A percentile compares a stretch with the other conserved stretches of the same genome.
Evolutionary conservation across 176 grass and related monocot species (phyloP).

Genomic region (Triticum urartu): DNA sequence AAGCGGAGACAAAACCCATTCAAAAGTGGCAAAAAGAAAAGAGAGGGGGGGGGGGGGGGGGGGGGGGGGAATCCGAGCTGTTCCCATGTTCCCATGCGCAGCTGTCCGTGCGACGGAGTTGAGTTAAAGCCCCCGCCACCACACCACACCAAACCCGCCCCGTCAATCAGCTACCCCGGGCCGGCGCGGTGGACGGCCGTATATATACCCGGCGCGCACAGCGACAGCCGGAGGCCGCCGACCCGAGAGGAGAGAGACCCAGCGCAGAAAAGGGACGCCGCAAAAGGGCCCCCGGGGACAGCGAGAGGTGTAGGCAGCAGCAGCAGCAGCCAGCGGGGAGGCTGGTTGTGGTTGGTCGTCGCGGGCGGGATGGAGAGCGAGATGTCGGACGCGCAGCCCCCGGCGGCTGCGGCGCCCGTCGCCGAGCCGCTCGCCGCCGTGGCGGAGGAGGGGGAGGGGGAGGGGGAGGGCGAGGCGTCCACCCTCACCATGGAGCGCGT

Average conservation of each 20-base stretch:
- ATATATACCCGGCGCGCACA: slow-evolving; percentile 37
- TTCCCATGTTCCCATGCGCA: background rate
- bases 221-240: slow-evolving; percentile 40
- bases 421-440: slow-evolving; percentile 50
- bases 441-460: slow-evolving; percentile 53
- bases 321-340: background rate
- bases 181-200: background rate
- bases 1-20: slow-evolving; percentile 29
- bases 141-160: background rate
- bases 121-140: background rate
- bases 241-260: background rate
- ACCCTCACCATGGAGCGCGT: slow-evolving; percentile 97
- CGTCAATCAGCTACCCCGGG: background rate
- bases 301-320: slow-evolving; percentile 13
- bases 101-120: slow-evolving; percentile 2
- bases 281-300: background rate
- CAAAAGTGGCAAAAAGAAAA: background rate
- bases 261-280: slow-evolving; percentile 4
- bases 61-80: too few species aligned
- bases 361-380: slow-evolving; percentile 54
- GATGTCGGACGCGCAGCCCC: slow-evolving; percentile 42
- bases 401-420: background rate
- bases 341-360: too few species aligned
- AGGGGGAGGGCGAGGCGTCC: slow-evolving; percentile 34
- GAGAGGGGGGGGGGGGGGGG: too few species aligned